A percentile compares a stretch with the other conserved stretches of the same genome.
These are phyloP conservation scores for Coprinellus micaceus DNA, from an alignment of 768 basidiomycete genomes.

Conservation along the genomic window DNA sequence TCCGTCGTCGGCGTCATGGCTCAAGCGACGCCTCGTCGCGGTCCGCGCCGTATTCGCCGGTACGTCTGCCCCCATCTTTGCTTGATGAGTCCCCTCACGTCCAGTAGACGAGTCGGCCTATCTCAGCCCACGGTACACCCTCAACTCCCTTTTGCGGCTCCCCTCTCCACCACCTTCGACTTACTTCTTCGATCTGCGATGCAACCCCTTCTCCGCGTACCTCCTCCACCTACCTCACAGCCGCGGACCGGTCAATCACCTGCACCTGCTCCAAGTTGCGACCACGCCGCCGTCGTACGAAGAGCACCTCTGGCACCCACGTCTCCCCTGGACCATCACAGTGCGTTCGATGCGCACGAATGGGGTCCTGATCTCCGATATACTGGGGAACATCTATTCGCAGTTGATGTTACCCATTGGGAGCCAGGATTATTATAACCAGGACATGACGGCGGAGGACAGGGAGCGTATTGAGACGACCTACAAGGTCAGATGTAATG, in stretches of 20 bases:
- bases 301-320: slow-evolving; percentile 12
- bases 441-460: slow-evolving; percentile 10
- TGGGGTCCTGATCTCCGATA: slow-evolving; percentile 12
- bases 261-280: slow-evolving; percentile 14
- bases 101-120: background rate
- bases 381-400: slow-evolving; percentile 5
- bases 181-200: slow-evolving; percentile 9
- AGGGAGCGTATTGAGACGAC: slow-evolving; percentile 12
- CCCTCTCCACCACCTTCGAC: background rate
- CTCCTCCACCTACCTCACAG: slow-evolving; percentile 4
- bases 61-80: background rate
- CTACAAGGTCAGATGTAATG: slow-evolving; percentile 6
- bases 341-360: slow-evolving; percentile 6
- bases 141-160: background rate
- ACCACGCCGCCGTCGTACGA: slow-evolving; percentile 9
- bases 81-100: background rate
- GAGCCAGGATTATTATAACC: slow-evolving; percentile 13
- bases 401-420: slow-evolving; percentile 9
- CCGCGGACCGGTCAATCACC: slow-evolving; percentile 9
- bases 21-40: background rate
- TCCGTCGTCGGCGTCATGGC: slow-evolving; percentile 6
- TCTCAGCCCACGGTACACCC: background rate
- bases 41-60: background rate
- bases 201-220: slow-evolving; percentile 1
- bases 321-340: slow-evolving; percentile 16